Conservation (phyloP, 805 yeast genomes). For the Nakazawaea holstii region DNA sequence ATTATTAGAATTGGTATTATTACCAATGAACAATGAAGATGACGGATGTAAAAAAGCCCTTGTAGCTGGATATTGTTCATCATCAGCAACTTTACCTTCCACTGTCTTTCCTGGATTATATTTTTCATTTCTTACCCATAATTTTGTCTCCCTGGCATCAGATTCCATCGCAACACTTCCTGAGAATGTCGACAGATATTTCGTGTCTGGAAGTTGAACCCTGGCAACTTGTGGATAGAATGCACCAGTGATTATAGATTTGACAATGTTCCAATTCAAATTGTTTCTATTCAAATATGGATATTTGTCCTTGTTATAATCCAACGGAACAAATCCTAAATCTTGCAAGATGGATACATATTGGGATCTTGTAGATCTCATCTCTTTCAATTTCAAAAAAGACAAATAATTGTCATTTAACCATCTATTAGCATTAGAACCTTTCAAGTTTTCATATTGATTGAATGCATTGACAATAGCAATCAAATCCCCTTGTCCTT, state of each 20-base stretch:
- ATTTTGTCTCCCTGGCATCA: slow-evolving; percentile 66
- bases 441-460: slow-evolving; percentile 35
- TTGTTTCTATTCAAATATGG: slow-evolving; percentile 44
- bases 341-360: slow-evolving; percentile 68
- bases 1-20: slow-evolving; percentile 20
- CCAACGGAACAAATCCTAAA: slow-evolving; percentile 65
- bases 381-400: slow-evolving; percentile 59
- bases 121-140: slow-evolving; percentile 66
- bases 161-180: slow-evolving; percentile 88
- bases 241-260: slow-evolving; percentile 73
- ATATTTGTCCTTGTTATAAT: slow-evolving; percentile 27
- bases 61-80: slow-evolving; percentile 42
- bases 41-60: slow-evolving; percentile 87
- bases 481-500: slow-evolving; percentile 69
- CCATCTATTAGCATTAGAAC: slow-evolving; percentile 33
- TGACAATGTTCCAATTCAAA: slow-evolving; percentile 44
- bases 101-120: slow-evolving; percentile 23
- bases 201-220: slow-evolving; percentile 78
- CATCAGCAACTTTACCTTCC: slow-evolving; percentile 6
- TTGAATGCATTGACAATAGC: slow-evolving; percentile 58
- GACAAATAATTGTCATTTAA: slow-evolving; percentile 58
- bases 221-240: slow-evolving; percentile 80
- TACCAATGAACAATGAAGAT: slow-evolving; percentile 59
- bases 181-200: slow-evolving; percentile 57
- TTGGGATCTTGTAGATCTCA: slow-evolving; percentile 65